Base-by-base conservation (phyloP, 352 stramenopile genomes). In the Achlya hypogyna region DNA sequence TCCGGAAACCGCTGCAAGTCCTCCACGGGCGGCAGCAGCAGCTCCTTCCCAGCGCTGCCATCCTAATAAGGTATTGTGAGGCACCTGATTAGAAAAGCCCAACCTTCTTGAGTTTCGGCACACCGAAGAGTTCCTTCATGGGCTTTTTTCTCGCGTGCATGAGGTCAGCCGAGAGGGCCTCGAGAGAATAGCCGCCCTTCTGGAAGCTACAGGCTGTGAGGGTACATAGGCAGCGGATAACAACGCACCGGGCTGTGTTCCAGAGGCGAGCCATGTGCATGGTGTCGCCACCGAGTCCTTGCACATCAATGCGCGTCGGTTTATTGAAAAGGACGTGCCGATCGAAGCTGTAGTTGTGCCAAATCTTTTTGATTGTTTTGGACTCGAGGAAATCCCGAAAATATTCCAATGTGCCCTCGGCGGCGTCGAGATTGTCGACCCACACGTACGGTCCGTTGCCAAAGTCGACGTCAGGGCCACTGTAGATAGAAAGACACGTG, bases 311-410 rank as follows among this genome's bases (percentile, higher is more conserved):
- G 20, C 84, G 92, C 65, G 56, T 65, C 28, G 56, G 20, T 62
- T 98, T 86, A 76, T 99, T 99, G 72, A 83, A 93, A 63, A 99
- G 82, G 49, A 99, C 95, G 76, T 99, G 97, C 42, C 96, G 83
- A 86, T 99, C 97, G 75, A 99, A 99, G 34, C 94, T 97, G 78
- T 99, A 99, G 77, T 99, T 99, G 78, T 99, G 97, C 95, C 96
- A 99, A 12, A 98, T 88, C 75, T 98, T 99, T 32, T 93, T 81
- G 53, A 91, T 84, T 25, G 73, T 65, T 25, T 77, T 71, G 72
- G 93, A 89, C 73, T 98, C 94, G 18, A 99, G 83, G 71, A 97
- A 99, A 9, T 82, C 75, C 51, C 76, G 76, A 35, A 86, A 86
- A 58, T 82, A 84, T 64, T 88, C 81, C 53, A 93, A 71, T 43